These are phyloP conservation scores for Phytophthora macrochlamydospora DNA, from an alignment of 352 stramenopile species.

Conservation along the genomic window DNA sequence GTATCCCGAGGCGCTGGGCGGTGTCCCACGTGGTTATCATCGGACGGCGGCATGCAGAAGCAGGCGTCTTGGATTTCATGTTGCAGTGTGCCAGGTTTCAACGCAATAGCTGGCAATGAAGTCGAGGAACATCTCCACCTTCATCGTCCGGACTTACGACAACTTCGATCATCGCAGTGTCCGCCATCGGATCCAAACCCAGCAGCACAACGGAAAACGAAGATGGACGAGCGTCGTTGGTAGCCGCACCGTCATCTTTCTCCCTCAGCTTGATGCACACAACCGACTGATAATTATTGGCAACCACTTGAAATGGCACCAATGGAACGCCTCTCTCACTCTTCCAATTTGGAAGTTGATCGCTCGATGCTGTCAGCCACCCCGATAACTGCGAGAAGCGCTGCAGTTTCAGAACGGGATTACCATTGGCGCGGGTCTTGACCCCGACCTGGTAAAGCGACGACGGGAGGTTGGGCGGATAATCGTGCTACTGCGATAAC, in stretches of 20 bases:
- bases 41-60: slow-evolving; percentile 38
- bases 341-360: slow-evolving; percentile 66
- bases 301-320: slow-evolving; percentile 51
- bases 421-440: slow-evolving; percentile 23
- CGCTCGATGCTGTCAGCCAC: slow-evolving; percentile 23
- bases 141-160: slow-evolving; percentile 33
- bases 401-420: slow-evolving; percentile 50
- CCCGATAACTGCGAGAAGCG: slow-evolving; percentile 53
- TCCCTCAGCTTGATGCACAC: slow-evolving; percentile 61
- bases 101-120: slow-evolving; percentile 28
- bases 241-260: slow-evolving; percentile 18
- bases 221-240: slow-evolving; percentile 8
- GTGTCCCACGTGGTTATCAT: slow-evolving; percentile 11
- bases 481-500: slow-evolving; percentile 73
- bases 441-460: slow-evolving; percentile 49
- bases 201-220: slow-evolving; percentile 52
- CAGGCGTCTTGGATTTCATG: slow-evolving; percentile 66
- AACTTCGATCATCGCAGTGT: slow-evolving; percentile 15
- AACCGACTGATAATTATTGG: slow-evolving; percentile 44
- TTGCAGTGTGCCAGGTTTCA: slow-evolving; percentile 29
- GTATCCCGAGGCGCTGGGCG: slow-evolving; percentile 24
- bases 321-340: slow-evolving; percentile 56
- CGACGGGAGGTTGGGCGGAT: slow-evolving; percentile 45
- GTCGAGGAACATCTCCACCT: slow-evolving; percentile 6
- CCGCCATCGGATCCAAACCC: slow-evolving; percentile 30